Evolutionary conservation across 192 early-diverging fungal genomes (phyloP), one percentile per base, ranked within the genome.

Genomic region (Coemansia sp.): DNA sequence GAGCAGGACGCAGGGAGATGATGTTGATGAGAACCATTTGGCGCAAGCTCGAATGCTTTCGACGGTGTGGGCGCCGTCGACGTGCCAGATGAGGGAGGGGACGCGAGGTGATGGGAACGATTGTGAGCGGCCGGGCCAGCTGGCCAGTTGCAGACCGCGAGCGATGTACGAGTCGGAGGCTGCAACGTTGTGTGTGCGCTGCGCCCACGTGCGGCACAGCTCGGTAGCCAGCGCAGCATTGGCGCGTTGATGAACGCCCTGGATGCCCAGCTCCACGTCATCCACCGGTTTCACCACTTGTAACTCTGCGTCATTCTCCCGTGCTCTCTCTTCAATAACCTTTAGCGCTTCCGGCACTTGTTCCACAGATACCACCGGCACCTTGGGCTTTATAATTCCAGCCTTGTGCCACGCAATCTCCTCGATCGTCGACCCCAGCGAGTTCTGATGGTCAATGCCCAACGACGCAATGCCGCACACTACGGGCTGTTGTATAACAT

Each of bases 51-150:
- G 74, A 42, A 95, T 83, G 67, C 91, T 93, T 71, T 99, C 97
- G 6, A 78, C 67, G 0, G 97, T 99, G 67, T 99, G 97, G 1
- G 97, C 97, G 31, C 97, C 97, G 73, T 99, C 97, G 52, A 96
- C 76, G 72, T 85, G 89, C 89, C 91, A 97, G 1, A 56, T 83
- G 2, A 89, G 67, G 31, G 61, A 47, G 3, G 82, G 76, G 54
- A 69, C 71, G 38, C 85, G 63, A 1, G 74, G 42, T 12, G 82
- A 67, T 4, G 76, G 64, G 38, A 90, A 73, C n/a, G 76, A 81
- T 66, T 99, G 93, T 12, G 88, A 86, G 58, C 97, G 88, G 7
- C 97, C 97, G 10, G 97, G 93, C 93, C 94, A 99, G 3, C 62
- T 64, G 0, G 92, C 89, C 34, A 25, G 28, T 12, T 61, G 53